phyloP scores from a whole-genome alignment of 2,329 filamentous ascomycete species.

The Ophiostoma sp. region DNA sequence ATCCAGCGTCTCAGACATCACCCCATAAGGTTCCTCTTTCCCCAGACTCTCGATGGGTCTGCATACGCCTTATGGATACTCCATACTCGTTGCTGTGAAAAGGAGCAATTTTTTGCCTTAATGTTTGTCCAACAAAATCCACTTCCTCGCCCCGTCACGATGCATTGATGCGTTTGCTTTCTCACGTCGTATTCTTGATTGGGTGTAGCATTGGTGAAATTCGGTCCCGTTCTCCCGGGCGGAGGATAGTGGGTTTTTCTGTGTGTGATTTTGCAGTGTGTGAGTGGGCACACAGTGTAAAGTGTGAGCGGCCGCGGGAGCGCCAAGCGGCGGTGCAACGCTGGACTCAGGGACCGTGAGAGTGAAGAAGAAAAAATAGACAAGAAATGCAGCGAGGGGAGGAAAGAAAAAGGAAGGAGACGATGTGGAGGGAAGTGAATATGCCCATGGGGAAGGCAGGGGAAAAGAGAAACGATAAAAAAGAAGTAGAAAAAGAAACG shows the following conservation, averaged over 20 bases:
- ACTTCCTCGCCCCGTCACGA: background rate
- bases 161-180: slow-evolving; percentile 7
- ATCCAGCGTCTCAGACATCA: background rate
- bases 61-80: background rate
- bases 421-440: background rate
- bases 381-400: background rate
- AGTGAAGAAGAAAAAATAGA: background rate
- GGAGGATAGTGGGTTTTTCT: background rate
- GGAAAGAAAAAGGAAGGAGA: background rate
- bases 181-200: slow-evolving; percentile 1
- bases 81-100: no score
- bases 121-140: background rate
- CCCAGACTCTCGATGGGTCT: slow-evolving; percentile 1
- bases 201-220: background rate
- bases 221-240: background rate
- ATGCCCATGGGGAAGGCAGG: background rate
- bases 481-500: background rate
- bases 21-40: background rate
- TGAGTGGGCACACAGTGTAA: no score
- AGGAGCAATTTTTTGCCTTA: background rate
- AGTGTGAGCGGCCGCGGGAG: background rate
- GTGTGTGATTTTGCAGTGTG: background rate
- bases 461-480: background rate
- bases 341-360: background rate
- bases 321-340: slow-evolving; percentile 5